Evolutionary conservation across 768 basidiomycete species (phyloP), one percentile per base, ranked within the genome.

Genomic region (Collybiopsis confluens): DNA sequence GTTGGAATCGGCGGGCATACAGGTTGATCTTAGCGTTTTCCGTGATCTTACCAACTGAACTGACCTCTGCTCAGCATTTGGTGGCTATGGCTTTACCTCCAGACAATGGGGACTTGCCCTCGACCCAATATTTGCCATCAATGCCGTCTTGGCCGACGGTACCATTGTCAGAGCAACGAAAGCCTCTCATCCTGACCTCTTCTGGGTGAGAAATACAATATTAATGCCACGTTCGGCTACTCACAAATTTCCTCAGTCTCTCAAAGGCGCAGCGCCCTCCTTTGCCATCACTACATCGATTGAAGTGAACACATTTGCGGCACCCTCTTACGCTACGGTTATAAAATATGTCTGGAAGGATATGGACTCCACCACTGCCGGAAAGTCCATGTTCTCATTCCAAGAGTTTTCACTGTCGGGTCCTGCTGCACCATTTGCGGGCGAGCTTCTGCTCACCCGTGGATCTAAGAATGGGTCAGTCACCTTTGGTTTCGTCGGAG

Each of bases 1-100:
- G 74, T 78, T 24, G 76, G 77, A 1, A 62, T 76, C 9, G 76
- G 77, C 8, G 77, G 77, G 2, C 77, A 77, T 55, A 63, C 73
- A n/a, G 64, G 73, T 72, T 42, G 8, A 45, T 54, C 11, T 50
- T 27, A 18, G 18, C 5, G 21, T 26, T 21, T 2, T 15, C 13
- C 30, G 10, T 20, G 11, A 7, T 8, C 13, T 11, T 27, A 4
- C 30, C n/a, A 11, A 21, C n/a, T n/a, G 16, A 11, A 40, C 30
- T 15, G 1, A 13, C 35, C 8, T 26, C 10, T 13, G 13, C 6
- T 20, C 30, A 67, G 64, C 59, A 1, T 65, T 62, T 43, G 65
- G 66, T 16, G 65, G 64, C n/a, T 64, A 61, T 28, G 63, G 62
- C 37, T 64, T 64, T 44, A 61, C 61, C 2, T 65, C 64, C 10